These are phyloP conservation scores for Arthrobotrys sinensis DNA, from an alignment of 2,329 filamentous ascomycete species.

Conservation along the genomic window DNA sequence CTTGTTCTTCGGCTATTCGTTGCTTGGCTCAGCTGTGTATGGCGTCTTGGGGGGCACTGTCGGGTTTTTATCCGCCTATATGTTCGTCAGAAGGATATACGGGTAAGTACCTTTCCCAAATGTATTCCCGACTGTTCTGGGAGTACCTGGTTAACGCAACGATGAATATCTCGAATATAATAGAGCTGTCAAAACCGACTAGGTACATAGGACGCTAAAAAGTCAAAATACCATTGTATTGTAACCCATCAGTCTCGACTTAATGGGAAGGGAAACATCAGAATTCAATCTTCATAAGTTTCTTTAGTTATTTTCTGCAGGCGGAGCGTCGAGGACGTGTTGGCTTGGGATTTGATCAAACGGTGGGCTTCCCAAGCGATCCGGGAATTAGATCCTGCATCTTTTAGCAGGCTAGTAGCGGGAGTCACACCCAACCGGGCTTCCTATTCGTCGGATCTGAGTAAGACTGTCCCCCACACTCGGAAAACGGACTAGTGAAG, in stretches of 20 bases:
- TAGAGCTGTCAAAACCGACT: conserved; percentile 73
- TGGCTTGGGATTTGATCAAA: conserved; percentile 59
- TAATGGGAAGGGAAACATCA: too few species aligned
- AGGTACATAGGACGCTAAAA: conserved; percentile 40
- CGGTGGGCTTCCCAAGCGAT: conserved; percentile 2
- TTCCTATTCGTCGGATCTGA: conserved; percentile 45
- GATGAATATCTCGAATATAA: conserved; percentile 61
- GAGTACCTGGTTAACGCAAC: not conserved
- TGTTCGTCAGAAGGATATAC: conserved; percentile 87
- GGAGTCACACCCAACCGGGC: conserved; percentile 35
- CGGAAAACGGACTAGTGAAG: conserved; percentile 47
- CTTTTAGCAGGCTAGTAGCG: conserved; percentile 2
- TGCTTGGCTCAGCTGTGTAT: conserved; percentile 85
- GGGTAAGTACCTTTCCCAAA: conserved; percentile 71
- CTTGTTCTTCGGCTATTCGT: conserved; percentile 88
- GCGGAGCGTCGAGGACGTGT: conserved; percentile 39
- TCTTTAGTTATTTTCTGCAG: not conserved
- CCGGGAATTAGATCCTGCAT: conserved; percentile 49
- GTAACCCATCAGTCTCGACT: not conserved
- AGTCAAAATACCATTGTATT: not conserved
- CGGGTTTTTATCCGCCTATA: conserved; percentile 86
- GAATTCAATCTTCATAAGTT: not conserved
- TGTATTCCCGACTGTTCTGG: not conserved
- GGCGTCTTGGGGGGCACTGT: conserved; percentile 85
- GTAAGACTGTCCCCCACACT: conserved; percentile 43